Percentiles rank a stretch among this genome's conserved stretches.
These are phyloP conservation scores for Mycena venus DNA, from an alignment of 768 basidiomycete species.

Conservation along the genomic window DNA sequence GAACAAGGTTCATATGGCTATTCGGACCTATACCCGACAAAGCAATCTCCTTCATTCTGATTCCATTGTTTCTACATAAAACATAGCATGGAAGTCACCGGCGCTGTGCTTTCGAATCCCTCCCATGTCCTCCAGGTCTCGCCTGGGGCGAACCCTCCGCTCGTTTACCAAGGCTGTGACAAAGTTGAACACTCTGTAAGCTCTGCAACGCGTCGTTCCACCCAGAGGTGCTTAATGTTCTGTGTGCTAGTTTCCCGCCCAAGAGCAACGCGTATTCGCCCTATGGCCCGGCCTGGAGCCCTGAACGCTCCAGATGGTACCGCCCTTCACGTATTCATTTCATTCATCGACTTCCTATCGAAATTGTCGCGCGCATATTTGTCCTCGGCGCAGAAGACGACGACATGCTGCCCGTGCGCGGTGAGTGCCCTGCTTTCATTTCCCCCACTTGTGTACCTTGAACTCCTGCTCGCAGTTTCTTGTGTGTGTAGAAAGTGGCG, in stretches of 20 bases:
- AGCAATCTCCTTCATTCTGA: conserved; percentile 27
- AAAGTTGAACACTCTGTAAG: conserved; percentile 23
- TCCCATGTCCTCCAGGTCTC: conserved; percentile 20
- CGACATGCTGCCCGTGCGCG: conserved; percentile 60
- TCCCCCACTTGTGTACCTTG: background rate
- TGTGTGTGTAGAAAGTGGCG: conserved; percentile 81
- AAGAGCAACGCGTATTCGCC: conserved; percentile 10
- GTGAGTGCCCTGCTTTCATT: background rate
- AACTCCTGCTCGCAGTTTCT: conserved; percentile 60
- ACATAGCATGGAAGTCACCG: conserved; percentile 6
- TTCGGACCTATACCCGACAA: conserved; percentile 29
- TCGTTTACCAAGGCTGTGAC: conserved; percentile 14
- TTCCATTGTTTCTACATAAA: conserved; percentile 23
- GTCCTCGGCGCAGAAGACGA: conserved; percentile 69
- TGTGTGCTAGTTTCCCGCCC: conserved; percentile 21
- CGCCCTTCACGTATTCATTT: conserved; percentile 53
- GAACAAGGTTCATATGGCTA: conserved; percentile 23
- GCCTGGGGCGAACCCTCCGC: conserved; percentile 14
- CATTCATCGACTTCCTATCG: conserved; percentile 71
- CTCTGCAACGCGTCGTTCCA: background rate
- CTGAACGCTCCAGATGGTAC: conserved; percentile 30
- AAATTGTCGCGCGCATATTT: conserved; percentile 77
- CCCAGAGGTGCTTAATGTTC: background rate
- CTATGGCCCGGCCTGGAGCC: background rate
- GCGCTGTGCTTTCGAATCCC: background rate